Base-by-base conservation (phyloP, 345 rosid genomes). In the Anastatica hierochuntica region DNA sequence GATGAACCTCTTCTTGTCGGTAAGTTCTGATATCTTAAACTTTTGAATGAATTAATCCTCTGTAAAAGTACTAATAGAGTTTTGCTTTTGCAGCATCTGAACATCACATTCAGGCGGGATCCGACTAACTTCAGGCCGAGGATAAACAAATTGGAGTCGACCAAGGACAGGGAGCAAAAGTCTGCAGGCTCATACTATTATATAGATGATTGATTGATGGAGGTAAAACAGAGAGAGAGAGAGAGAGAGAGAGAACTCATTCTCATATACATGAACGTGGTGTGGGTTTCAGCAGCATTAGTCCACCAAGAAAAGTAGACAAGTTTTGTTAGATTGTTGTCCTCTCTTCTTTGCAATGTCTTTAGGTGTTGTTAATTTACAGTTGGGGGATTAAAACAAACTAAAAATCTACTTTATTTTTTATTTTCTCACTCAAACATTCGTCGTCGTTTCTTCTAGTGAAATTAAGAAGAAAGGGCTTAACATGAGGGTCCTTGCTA, bases 81-180 rank as follows among this genome's bases (percentile, higher is more conserved):
- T 6, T 1, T 8, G 2, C 2, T 2, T 29, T 7, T 68, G 67
- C 84, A 94, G 95, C 99, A 94, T 63, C 71, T 94, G 45, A 83
- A 88, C 64, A 88, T 88, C 49, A 94, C 97, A 10, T 88, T 94
- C 55, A 77, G 99, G 63, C 82, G 99, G 17, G 99, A 94, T 41
- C 97, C 97, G 1, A 88, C 94, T 2, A 94, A 94, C 62, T 88
- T 26, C 71, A 80, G 97, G 42, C 99, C 99, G 35, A 81, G 99
- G 56, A 88, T 88, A 71, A 94, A 94, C 74, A 94, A 94, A 58
- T 24, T 85, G 67, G 99, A 85, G 48, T 85, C 99, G 4, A 85
- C 94, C 8, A 94, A 94, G 72, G 99, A 94, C 70, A 72, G 99
- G 70, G 97, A 94, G 54, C 99, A 94, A 70, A 94, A 94, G 62